Evolutionary conservation across 768 basidiomycete genomes (phyloP), one percentile per base, ranked within the genome.

Genomic region (Russula compacta): DNA sequence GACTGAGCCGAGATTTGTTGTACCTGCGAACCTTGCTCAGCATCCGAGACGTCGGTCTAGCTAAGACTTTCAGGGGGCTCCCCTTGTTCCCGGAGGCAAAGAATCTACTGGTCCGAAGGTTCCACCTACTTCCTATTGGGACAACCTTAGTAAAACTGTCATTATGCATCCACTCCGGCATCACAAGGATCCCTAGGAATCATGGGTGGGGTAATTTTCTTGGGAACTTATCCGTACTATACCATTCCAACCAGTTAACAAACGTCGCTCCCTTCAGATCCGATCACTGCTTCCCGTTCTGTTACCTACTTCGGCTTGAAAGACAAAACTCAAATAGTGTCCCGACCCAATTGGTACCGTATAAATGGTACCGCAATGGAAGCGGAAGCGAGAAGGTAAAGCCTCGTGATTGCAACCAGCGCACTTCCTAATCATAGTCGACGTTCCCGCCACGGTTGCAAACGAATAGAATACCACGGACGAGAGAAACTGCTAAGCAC

Each of bases 401-500:
- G 24, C 56, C 52, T 63, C 61, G 56, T 58, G 61, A 53, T 63
- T 43, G 56, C 56, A 58, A 49, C 24, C 2, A 9, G 12, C 32
- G 46, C 21, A n/a, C 47, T 49, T 47, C 32, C 40, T 40, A 21
- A 21, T 29, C 43, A 33, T 29, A 19, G 35, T 40, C 15, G 19
- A 35, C n/a, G 19, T 50, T 19, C 17, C 36, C 42, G 51, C 32
- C 50, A 48, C 44, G 21, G 38, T 33, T 46, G 17, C 56, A 48
- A 33, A 53, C 39, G 51, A 62, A 58, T 62, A 49, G 60, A 58
- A 62, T 62, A 62, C 51, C 47, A 53, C 61, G 42, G 44, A 42
- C 53, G 53, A 48, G 17, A 53, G 17, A 36, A 53, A 53, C 32
- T 21, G 60, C 29, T 46, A 53, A 53, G 56, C 58, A 62, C 51